Evolutionary conservation across 352 stramenopile species (phyloP), one percentile per base, ranked within the genome.

Genomic region (Phytophthora gonapodyides): DNA sequence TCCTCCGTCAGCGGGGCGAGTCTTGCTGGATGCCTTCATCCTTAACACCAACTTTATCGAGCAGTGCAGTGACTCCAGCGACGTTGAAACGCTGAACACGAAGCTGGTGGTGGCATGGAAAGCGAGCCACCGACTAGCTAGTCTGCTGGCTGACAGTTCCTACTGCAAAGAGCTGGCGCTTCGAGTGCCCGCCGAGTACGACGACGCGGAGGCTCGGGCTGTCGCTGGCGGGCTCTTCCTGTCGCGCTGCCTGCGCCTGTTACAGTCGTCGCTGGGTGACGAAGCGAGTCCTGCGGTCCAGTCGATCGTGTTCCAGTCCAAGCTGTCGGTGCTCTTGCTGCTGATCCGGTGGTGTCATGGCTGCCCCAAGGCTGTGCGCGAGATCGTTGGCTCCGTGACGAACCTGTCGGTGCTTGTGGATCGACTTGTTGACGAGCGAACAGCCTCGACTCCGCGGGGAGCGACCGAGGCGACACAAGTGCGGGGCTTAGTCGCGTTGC

Each of bases 91-190:
- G 31, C 46, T 80, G 12, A 71, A 70, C 36, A 48, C 43, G 8
- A 67, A 67, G 34, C 43, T 77, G 10, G 51, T 69, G 13, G 48
- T 81, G 7, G 64, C 72, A 5, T 91, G 84, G 84, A 93, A 93
- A 75, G 79, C 80, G 2, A 80, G 69, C 47, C 71, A 88, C 71
- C 82, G 84, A 36, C 71, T 91, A 36, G 38, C 67, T 5, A 75
- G 49, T 15, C 43, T 93, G 40, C 64, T 93, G 15, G 40, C 38
- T 0, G 66, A 75, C 56, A 89, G 80, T 36, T 60, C 53, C 10
- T 87, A 86, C 45, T 93, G 84, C 58, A 87, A 91, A 63, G 71
- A 87, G 40, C 59, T 91, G 35, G 80, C 80, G 8, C 67, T 93
- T 31, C 80, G 84, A n/a, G 64, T 93, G 13, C 79, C 84, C 8